Conservation (phyloP, 2,329 filamentous ascomycete species). For the Fusarium camptoceras region DNA sequence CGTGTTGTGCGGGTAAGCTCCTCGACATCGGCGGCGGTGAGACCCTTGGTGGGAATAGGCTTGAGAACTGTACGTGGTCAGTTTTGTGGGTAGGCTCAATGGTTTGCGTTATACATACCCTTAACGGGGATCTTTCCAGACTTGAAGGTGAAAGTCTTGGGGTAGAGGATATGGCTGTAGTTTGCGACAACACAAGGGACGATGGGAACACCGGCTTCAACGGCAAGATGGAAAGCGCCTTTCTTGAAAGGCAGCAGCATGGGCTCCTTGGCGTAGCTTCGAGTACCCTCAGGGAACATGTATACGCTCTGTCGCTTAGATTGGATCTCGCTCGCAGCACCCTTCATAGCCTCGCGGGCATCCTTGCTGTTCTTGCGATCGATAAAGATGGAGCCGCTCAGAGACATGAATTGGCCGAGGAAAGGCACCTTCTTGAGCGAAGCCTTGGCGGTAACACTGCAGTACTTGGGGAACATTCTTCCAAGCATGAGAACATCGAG, state of each 20-base stretch:
- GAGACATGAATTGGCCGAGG: slow-evolving; percentile 92
- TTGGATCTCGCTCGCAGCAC: slow-evolving; percentile 84
- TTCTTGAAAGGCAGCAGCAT: slow-evolving; percentile 96
- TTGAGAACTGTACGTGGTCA: slow-evolving; percentile 70
- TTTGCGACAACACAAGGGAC: slow-evolving; percentile 86
- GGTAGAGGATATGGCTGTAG: slow-evolving; percentile 78
- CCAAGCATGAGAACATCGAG: slow-evolving; percentile 94
- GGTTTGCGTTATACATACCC: slow-evolving; percentile 61
- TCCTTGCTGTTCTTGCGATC: slow-evolving; percentile 87
- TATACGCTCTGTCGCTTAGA: slow-evolving; percentile 79
- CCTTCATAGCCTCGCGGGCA: slow-evolving; percentile 85
- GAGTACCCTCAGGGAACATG: slow-evolving; percentile 92
- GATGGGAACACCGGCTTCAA: slow-evolving; percentile 93
- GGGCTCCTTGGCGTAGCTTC: slow-evolving; percentile 87
- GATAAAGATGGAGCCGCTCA: slow-evolving; percentile 94
- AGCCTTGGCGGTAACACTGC: slow-evolving; percentile 92
- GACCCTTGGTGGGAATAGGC: slow-evolving; percentile 80
- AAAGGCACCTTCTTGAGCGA: slow-evolving; percentile 83
- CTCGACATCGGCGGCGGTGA: slow-evolving; percentile 82
- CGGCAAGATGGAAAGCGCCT: slow-evolving; percentile 94
- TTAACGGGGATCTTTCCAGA: slow-evolving; percentile 79
- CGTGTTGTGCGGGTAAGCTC: slow-evolving; percentile 74
- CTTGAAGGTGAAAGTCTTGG: slow-evolving; percentile 73
- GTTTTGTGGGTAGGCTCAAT: not conserved
- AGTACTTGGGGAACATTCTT: slow-evolving; percentile 88